phyloP scores from a whole-genome alignment of 208 protist genomes.

The Crithidia sp. region DNA sequence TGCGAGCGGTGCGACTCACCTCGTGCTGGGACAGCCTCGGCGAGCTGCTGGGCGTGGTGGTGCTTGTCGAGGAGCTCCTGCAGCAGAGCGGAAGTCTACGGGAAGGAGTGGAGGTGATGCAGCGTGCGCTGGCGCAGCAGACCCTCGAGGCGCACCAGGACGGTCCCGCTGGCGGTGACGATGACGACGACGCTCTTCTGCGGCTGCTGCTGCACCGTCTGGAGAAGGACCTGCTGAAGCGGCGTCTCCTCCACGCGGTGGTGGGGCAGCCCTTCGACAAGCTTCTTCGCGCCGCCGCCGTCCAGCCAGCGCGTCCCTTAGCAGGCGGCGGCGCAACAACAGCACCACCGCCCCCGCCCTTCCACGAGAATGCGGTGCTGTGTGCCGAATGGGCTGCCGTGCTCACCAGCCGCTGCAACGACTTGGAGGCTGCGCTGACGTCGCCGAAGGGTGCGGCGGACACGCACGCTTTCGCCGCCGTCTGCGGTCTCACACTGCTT shows the following conservation, averaged over 20 bases:
- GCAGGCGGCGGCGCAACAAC: not conserved
- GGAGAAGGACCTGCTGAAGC: slow-evolving; percentile 24
- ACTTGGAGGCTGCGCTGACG: slow-evolving; percentile 16
- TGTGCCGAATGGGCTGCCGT: slow-evolving; percentile 28
- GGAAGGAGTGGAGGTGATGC: slow-evolving; percentile 49
- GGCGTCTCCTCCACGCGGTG: slow-evolving; percentile 62
- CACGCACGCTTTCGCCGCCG: slow-evolving; percentile 4
- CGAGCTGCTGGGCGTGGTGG: slow-evolving; percentile 72
- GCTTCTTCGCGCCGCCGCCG: slow-evolving; percentile 14
- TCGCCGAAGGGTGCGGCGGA: slow-evolving; percentile 1
- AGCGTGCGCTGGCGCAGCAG: slow-evolving; percentile 30
- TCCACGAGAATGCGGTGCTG: slow-evolving; percentile 14
- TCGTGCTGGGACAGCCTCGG: slow-evolving; percentile 71
- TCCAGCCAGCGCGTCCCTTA: not conserved
- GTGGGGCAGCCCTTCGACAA: slow-evolving; percentile 67
- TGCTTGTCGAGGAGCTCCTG: slow-evolving; percentile 86
- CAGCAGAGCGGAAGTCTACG: slow-evolving; percentile 62
- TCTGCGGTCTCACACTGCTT: slow-evolving; percentile 15
- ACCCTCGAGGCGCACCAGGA: slow-evolving; percentile 8
- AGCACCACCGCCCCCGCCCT: slow-evolving; percentile 10
- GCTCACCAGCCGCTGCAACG: slow-evolving; percentile 16
- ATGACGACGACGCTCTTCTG: slow-evolving; percentile 22
- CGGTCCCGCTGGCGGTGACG: not conserved
- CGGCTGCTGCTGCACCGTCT: slow-evolving; percentile 20
- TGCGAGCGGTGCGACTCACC: slow-evolving; percentile 60